Base-by-base conservation (phyloP, 768 basidiomycete genomes). In the Mycena epipterygia region DNA sequence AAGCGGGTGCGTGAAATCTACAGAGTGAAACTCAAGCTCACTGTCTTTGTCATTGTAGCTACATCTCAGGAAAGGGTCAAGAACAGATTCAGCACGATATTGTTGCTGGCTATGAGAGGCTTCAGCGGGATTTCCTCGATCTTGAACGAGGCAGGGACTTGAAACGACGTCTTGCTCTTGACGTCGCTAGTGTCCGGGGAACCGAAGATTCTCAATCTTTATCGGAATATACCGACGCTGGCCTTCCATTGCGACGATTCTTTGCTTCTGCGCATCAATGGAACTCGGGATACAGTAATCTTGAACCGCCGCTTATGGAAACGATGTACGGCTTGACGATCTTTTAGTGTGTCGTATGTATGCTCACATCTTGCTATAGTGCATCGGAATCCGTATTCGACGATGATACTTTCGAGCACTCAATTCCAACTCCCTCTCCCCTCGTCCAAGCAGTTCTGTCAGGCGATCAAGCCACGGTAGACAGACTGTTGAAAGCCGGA, bases 241-340 rank as follows among this genome's bases (percentile, higher is more conserved):
- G 53, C 21, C 33, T 55, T 16, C 30, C 53, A n/a, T 55, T 55
- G 53, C 17, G 53, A 55, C 30, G 53, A 55, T 55, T 55, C 53
- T 55, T 55, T 32, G 53, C 53, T 25, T 55, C 53, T 55, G 53
- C 53, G 53, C 53, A 55, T 32, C 32, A 55, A 35, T 55, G 53
- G 53, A 55, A 25, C 32, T 32, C 30, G 33, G 53, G 33, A 55
- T 17, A 33, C 12, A 33, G 53, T 35, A 55, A 33, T 21, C 21
- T 55, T n/a, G 53, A 55, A 25, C 53, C 53, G 30, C 48, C 21
- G 23, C 33, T 32, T 55, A 21, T 55, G n/a, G 53, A 55, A 35
- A 32, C 53, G 21, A 55, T 55, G 53, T 55, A 55, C 33, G 53
- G 32, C 19, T 55, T 33, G 32, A 30, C 21, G 11, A 33, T 55